These are phyloP conservation scores for Crataegus laevigata DNA, from an alignment of 306 rosid species.

Conservation along the genomic window DNA sequence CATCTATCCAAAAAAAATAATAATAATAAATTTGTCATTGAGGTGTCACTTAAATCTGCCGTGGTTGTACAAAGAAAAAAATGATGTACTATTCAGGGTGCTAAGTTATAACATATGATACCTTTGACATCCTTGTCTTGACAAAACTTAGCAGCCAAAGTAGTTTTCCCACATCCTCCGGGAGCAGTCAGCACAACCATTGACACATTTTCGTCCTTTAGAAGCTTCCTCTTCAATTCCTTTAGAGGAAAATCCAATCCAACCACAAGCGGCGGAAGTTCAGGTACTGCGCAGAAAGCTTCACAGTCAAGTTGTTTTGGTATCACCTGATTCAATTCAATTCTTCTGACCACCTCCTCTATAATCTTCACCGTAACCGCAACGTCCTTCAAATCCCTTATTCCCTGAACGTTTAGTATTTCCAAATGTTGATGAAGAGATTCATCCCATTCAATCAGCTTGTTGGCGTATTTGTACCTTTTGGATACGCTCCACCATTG, in stretches of 20 bases:
- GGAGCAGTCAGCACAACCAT: constrained; percentile 37
- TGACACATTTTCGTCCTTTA: constrained; percentile 8
- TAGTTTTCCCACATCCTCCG: constrained; percentile 48
- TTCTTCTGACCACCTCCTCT: background rate
- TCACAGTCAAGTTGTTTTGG: background rate
- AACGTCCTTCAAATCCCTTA: constrained; percentile 12
- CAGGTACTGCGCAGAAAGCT: constrained; percentile 24
- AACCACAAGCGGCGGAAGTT: constrained; percentile 24
- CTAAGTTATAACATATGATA: background rate
- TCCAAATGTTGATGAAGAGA: constrained; percentile 2
- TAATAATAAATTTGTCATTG: background rate
- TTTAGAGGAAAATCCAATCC: constrained; percentile 39
- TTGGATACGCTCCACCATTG: background rate
- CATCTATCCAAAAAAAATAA: constrained; percentile 26
- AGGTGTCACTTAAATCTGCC: too few species aligned
- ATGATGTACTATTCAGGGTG: too few species aligned
- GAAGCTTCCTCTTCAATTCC: constrained; percentile 40
- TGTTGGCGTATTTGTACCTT: background rate
- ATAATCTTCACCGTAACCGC: background rate
- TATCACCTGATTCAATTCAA: background rate
- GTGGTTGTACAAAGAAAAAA: background rate
- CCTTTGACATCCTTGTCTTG: constrained; percentile 31
- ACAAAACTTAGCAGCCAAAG: constrained; percentile 36
- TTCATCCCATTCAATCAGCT: constrained; percentile 26
- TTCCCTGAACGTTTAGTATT: constrained; percentile 4